A percentile compares a stretch with the other conserved stretches of the same genome.
Conservation (phyloP, 306 rosid genomes). For the Spatholobus suberectus region DNA sequence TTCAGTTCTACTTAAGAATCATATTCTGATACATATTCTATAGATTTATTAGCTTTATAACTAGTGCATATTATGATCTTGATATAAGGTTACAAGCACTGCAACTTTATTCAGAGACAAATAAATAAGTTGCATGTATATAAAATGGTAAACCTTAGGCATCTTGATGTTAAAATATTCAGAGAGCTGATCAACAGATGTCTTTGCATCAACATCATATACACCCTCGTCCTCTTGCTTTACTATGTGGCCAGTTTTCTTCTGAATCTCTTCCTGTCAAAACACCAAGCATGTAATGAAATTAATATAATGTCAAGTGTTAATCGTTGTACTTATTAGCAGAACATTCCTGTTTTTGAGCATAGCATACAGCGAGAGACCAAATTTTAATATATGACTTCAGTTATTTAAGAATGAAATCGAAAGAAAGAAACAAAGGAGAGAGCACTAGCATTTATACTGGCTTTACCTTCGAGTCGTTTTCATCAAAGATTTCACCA, state of each 20-base stretch:
- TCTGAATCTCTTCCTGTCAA: slow-evolving; percentile 92
- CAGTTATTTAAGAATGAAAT: background rate
- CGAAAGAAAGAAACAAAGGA: background rate
- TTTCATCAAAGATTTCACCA: slow-evolving; percentile 97
- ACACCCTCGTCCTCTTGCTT: slow-evolving; percentile 94
- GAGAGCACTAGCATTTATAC: slow-evolving; percentile 6
- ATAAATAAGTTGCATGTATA: background rate
- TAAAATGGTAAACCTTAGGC: slow-evolving; percentile 73
- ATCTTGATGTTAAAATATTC: slow-evolving; percentile 89
- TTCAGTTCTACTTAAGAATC: background rate
- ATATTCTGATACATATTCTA: no score
- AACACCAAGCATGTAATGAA: slow-evolving; percentile 29
- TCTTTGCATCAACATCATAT: slow-evolving; percentile 94
- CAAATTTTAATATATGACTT: background rate
- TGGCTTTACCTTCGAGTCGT: slow-evolving; percentile 78
- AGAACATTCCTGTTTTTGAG: background rate
- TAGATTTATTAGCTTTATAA: no score
- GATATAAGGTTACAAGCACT: background rate
- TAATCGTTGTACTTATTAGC: background rate
- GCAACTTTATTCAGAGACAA: slow-evolving; percentile 1
- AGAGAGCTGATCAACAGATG: slow-evolving; percentile 92
- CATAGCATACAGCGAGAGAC: background rate
- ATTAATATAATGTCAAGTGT: background rate
- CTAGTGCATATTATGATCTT: no score
- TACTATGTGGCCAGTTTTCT: slow-evolving; percentile 91